Evolutionary conservation across 331 rosid species (phyloP).

Genomic region (Ulmus americana): DNA sequence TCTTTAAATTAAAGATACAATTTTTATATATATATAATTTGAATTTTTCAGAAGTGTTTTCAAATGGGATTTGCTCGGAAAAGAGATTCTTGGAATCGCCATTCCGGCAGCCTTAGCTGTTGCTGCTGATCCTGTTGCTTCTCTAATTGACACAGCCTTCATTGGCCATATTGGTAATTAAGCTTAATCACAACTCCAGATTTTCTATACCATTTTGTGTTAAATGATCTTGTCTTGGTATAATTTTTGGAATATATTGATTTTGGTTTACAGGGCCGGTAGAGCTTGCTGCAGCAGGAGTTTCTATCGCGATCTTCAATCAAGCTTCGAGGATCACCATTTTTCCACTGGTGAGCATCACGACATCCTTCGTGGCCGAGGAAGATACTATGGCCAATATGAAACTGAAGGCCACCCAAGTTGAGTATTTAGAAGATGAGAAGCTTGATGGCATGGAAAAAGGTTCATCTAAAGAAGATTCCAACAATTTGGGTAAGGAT

Average conservation of each 20-base stretch:
- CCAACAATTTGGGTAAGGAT: constrained; percentile 13
- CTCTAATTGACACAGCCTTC: constrained; percentile 87
- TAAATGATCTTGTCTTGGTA: background rate
- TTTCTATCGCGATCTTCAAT: constrained; percentile 86
- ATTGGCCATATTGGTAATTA: constrained; percentile 76
- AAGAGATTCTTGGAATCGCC: constrained; percentile 76
- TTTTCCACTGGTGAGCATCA: constrained; percentile 83
- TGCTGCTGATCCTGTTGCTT: constrained; percentile 96
- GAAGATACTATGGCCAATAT: constrained; percentile 56
- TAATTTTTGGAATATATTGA: background rate
- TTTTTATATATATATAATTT: constrained; percentile 4
- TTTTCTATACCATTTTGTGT: background rate
- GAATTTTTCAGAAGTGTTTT: constrained; percentile 46
- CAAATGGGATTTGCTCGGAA: constrained; percentile 61
- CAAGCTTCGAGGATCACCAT: constrained; percentile 87
- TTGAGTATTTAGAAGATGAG: constrained; percentile 13
- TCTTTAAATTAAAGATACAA: background rate
- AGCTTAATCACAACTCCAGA: background rate
- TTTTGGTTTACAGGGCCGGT: constrained; percentile 55
- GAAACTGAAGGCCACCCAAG: constrained; percentile 26
- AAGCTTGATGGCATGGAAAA: constrained; percentile 22
- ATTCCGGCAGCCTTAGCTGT: constrained; percentile 86
- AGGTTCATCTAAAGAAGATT: constrained; percentile 28
- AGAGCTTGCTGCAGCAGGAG: constrained; percentile 94
- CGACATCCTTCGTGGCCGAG: constrained; percentile 81